These are phyloP conservation scores for Paxillus involutus DNA, from an alignment of 768 basidiomycete species.

Conservation along the genomic window DNA sequence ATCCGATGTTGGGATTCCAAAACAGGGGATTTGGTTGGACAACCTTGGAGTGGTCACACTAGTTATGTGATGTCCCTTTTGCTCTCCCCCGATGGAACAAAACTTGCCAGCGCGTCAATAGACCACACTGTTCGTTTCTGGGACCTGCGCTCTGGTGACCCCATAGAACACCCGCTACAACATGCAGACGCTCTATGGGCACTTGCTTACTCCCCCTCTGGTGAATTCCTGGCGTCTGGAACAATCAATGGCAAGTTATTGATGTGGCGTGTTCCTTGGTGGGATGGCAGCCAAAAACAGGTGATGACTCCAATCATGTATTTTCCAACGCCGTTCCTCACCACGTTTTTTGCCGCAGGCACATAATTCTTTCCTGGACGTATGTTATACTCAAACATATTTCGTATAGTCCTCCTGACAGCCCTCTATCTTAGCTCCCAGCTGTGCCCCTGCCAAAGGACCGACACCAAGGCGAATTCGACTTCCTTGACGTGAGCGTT, in stretches of 20 bases:
- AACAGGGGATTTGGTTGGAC: background rate
- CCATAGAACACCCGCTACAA: background rate
- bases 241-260: background rate
- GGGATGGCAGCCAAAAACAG: background rate
- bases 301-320: no score
- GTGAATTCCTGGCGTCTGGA: background rate
- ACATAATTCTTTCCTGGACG: no score
- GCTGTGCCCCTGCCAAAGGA: no score
- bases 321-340: no score
- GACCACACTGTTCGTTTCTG: conserved; percentile 10
- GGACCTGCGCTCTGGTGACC: background rate
- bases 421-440: no score
- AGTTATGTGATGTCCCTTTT: background rate
- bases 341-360: background rate
- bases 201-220: background rate
- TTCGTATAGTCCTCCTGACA: no score
- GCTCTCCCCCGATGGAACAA: conserved; percentile 1
- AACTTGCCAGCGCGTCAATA: conserved; percentile 6
- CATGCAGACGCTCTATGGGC: accelerated
- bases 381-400: no score
- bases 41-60: background rate
- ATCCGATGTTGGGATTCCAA: conserved; percentile 10
- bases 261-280: background rate
- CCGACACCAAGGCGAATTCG: no score
- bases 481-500: background rate